phyloP scores from a whole-genome alignment of 2,329 filamentous ascomycete species.

The Aureobasidium sp. region DNA sequence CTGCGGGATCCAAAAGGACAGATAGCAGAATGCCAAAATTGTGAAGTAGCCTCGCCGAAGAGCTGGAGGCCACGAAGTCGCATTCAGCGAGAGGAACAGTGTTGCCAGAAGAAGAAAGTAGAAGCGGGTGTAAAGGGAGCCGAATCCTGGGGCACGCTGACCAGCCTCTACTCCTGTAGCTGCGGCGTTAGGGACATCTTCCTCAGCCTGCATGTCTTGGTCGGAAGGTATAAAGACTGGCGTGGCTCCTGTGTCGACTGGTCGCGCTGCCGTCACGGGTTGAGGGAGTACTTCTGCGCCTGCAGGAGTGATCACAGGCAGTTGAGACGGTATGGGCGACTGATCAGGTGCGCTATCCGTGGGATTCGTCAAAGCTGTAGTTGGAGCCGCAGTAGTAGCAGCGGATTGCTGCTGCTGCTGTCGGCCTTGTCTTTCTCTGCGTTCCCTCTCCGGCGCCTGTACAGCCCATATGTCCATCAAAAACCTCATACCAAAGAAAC shows the following conservation, averaged over 20 bases:
- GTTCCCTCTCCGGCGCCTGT: conserved; percentile 46
- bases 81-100: conserved; percentile 54
- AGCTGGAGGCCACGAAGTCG: conserved; percentile 49
- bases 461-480: conserved; percentile 62
- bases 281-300: conserved; percentile 38
- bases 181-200: conserved; percentile 30
- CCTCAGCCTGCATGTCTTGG: conserved; percentile 43
- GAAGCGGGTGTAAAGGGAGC: conserved; percentile 55
- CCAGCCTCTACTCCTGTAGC: conserved; percentile 25
- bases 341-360: conserved; percentile 18
- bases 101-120: conserved; percentile 53
- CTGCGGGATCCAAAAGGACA: conserved; percentile 89
- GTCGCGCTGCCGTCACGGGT: conserved; percentile 38
- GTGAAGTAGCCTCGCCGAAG: conserved; percentile 53
- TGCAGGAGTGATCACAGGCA: conserved; percentile 22
- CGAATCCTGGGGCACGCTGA: conserved; percentile 36
- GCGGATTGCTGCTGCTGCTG: conserved; percentile 11
- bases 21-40: conserved; percentile 62
- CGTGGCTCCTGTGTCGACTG: conserved; percentile 42
- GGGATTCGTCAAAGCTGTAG: neutral
- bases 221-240: conserved; percentile 55
- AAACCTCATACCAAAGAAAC: conserved; percentile 58
- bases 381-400: conserved; percentile 10
- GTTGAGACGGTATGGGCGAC: conserved; percentile 20
- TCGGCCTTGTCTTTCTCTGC: conserved; percentile 31